phyloP scores from a whole-genome alignment of 2,329 filamentous ascomycete genomes.

The Chrysoporthe puriensis region DNA sequence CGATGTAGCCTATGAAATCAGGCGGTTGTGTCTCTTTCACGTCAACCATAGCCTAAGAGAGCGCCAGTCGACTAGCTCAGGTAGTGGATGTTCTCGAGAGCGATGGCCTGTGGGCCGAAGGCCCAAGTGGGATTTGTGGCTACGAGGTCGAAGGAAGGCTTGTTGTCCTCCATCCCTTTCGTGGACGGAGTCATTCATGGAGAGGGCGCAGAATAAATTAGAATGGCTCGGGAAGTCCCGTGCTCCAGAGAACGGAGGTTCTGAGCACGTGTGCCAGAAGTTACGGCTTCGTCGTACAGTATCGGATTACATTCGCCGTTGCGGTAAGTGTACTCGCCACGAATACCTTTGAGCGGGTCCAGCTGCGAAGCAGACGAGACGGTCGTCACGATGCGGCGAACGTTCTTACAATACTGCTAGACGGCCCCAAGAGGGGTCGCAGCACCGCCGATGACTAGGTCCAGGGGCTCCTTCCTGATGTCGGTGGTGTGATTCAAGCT shows the following conservation, averaged over 20 bases:
- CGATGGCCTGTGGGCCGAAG: slow-evolving; percentile 25
- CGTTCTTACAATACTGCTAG: neutral
- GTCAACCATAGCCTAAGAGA: slow-evolving; percentile 27
- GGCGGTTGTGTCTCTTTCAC: slow-evolving; percentile 19
- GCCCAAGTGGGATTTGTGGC: slow-evolving; percentile 23
- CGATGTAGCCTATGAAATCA: slow-evolving; percentile 25
- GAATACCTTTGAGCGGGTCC: slow-evolving; percentile 1
- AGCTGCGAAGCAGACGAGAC: neutral
- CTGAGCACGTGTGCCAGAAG: neutral
- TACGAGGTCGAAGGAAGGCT: slow-evolving; percentile 25
- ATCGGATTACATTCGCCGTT: slow-evolving; percentile 4
- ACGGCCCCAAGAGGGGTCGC: neutral
- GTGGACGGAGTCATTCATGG: neutral
- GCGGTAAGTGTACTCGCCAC: neutral
- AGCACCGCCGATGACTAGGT: neutral
- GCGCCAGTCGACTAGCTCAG: slow-evolving; percentile 14
- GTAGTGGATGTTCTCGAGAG: neutral
- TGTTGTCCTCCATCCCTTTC: slow-evolving; percentile 5
- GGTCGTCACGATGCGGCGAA: slow-evolving; percentile 2
- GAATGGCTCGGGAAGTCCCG: too few species aligned
- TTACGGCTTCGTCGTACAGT: neutral
- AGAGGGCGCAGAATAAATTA: too few species aligned
- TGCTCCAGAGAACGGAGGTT: too few species aligned
- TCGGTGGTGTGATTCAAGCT: neutral
- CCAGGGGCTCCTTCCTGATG: neutral